Conservation (phyloP, 2,329 filamentous ascomycete species). For the Fusarium sp. region DNA sequence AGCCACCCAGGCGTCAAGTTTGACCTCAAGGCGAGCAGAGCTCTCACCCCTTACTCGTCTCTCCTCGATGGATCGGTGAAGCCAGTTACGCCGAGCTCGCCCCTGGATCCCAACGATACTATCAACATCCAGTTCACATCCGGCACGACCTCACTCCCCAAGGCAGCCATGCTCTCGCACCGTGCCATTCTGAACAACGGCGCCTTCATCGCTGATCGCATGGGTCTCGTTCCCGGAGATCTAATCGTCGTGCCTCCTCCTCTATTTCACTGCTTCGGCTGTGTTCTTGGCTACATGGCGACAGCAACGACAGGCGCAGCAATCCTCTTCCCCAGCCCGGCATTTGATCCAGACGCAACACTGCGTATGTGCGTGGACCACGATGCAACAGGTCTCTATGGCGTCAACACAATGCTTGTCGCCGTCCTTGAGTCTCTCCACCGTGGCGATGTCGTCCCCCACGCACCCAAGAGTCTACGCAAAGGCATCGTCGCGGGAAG, state of each 20-base stretch:
- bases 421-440: slow-evolving; percentile 84
- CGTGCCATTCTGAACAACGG: slow-evolving; percentile 94
- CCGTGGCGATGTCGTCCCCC: slow-evolving; percentile 44
- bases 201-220: slow-evolving; percentile 82
- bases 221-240: slow-evolving; percentile 82
- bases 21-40: slow-evolving; percentile 54
- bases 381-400: slow-evolving; percentile 77
- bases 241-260: slow-evolving; percentile 87
- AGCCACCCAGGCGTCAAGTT: slow-evolving; percentile 60
- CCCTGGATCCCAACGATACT: slow-evolving; percentile 73
- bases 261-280: slow-evolving; percentile 91
- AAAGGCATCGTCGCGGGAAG: slow-evolving; percentile 95
- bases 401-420: slow-evolving; percentile 95
- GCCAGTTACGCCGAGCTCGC: slow-evolving; percentile 57
- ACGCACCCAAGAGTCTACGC: slow-evolving; percentile 61
- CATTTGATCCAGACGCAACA: slow-evolving; percentile 83
- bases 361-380: slow-evolving; percentile 68
- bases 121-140: slow-evolving; percentile 98
- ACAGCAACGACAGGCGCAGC: slow-evolving; percentile 83
- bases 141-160: slow-evolving; percentile 91
- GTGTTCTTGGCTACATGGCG: slow-evolving; percentile 94
- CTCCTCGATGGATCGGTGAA: slow-evolving; percentile 53
- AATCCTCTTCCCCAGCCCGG: slow-evolving; percentile 87
- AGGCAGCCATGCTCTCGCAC: slow-evolving; percentile 91
- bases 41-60: slow-evolving; percentile 60